Evolutionary conservation across 352 stramenopile species (phyloP).

Genomic region (Phytophthora sojae): DNA sequence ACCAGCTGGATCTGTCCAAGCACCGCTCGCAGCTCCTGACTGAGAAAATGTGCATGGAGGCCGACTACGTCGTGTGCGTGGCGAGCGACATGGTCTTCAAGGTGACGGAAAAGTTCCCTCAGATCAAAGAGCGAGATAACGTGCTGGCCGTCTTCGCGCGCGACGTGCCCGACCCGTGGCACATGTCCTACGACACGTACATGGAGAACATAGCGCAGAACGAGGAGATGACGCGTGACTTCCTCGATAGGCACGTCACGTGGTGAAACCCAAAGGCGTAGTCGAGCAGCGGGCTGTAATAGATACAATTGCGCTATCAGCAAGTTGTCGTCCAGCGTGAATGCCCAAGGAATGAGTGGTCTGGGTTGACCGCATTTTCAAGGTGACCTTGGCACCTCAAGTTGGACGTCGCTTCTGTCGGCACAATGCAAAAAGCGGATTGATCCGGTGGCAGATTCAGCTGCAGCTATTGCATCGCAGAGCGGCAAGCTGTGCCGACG

Average conservation of each 20-base stretch:
- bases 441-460: background rate
- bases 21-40: slow-evolving; percentile 78
- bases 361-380: background rate
- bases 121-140: slow-evolving; percentile 59
- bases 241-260: slow-evolving; percentile 70
- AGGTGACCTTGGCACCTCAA: background rate
- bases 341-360: background rate
- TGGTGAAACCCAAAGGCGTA: slow-evolving; percentile 32
- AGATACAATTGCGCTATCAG: background rate
- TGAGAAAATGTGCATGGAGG: slow-evolving; percentile 64
- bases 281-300: background rate
- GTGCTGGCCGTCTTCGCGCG: slow-evolving; percentile 67
- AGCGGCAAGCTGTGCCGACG: background rate
- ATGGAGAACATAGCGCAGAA: slow-evolving; percentile 82
- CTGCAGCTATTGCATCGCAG: background rate
- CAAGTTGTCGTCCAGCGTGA: background rate
- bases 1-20: slow-evolving; percentile 72
- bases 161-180: slow-evolving; percentile 82
- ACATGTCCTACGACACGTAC: slow-evolving; percentile 87
- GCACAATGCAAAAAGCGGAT: background rate
- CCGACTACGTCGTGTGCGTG: slow-evolving; percentile 81
- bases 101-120: slow-evolving; percentile 69
- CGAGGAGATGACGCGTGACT: slow-evolving; percentile 80
- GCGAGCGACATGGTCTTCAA: slow-evolving; percentile 70
- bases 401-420: background rate